Evolutionary conservation across 2,329 filamentous ascomycete genomes (phyloP).

Genomic region (Emmonsiellopsis sp.): DNA sequence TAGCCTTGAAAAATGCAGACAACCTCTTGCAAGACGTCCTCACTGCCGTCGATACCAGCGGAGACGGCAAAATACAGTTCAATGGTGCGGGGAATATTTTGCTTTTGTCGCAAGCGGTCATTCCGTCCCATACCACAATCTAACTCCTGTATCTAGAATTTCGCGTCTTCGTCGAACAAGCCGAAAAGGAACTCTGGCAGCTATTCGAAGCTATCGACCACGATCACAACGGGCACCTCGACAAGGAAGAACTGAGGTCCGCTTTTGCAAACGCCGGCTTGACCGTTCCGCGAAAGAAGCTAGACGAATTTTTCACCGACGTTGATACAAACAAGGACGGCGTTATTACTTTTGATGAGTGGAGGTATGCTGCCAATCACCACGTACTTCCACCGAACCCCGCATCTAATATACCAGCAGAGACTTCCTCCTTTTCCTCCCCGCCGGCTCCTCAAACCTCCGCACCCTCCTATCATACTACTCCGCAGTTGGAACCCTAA

Average conservation of each 20-base stretch:
- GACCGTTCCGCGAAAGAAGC: constrained; percentile 62
- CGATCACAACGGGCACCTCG: constrained; percentile 75
- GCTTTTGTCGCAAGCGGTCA: constrained; percentile 4
- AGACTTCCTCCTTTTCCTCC: constrained; percentile 86
- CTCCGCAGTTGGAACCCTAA: constrained; percentile 77
- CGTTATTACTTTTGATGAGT: constrained; percentile 82
- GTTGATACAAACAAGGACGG: constrained; percentile 87
- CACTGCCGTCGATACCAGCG: constrained; percentile 71
- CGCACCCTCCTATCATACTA: constrained; percentile 85
- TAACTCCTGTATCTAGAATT: constrained; percentile 55
- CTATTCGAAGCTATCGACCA: constrained; percentile 83
- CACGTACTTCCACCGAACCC: background rate
- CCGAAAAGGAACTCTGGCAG: constrained; percentile 70
- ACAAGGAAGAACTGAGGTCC: constrained; percentile 69
- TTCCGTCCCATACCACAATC: background rate
- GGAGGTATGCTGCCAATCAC: constrained; percentile 61
- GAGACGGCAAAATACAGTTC: constrained; percentile 84
- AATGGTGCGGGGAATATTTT: constrained; percentile 52
- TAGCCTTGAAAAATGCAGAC: constrained; percentile 84
- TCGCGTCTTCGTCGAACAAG: constrained; percentile 72
- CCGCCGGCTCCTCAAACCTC: constrained; percentile 54
- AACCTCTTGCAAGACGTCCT: constrained; percentile 72
- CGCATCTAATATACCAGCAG: constrained; percentile 35
- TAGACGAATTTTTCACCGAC: constrained; percentile 79
- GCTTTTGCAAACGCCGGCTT: constrained; percentile 75